phyloP scores from a whole-genome alignment of 805 yeast species.

The Ogataea paradorogensis region DNA sequence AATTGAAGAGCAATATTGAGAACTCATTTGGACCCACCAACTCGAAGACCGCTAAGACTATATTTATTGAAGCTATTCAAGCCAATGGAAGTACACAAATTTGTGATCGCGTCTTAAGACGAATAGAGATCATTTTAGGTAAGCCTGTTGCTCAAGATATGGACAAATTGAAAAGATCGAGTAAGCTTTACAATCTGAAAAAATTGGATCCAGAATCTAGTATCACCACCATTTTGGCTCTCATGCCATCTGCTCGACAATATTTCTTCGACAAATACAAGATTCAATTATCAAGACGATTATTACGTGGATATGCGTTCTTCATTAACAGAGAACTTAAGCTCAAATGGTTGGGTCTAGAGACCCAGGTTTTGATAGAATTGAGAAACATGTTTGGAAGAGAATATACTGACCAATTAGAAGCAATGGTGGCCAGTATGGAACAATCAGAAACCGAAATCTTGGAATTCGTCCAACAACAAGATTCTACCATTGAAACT shows the following conservation, averaged over 20 bases:
- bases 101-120: slow-evolving; percentile 14
- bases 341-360: slow-evolving; percentile 10
- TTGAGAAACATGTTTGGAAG: slow-evolving; percentile 15
- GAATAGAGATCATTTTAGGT: slow-evolving; percentile 11
- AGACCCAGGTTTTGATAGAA: slow-evolving; percentile 5
- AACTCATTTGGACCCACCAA: neutral
- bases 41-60: neutral
- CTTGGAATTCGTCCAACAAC: slow-evolving; percentile 1
- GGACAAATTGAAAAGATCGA: neutral
- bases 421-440: slow-evolving; percentile 18
- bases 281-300: slow-evolving; percentile 21
- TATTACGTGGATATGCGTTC: slow-evolving; percentile 15
- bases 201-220: neutral
- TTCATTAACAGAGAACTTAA: slow-evolving; percentile 3
- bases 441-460: slow-evolving; percentile 13
- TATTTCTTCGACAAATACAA: slow-evolving; percentile 24
- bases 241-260: slow-evolving; percentile 20
- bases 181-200: neutral
- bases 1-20: neutral
- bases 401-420: slow-evolving; percentile 20
- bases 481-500: slow-evolving; percentile 1
- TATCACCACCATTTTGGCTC: slow-evolving; percentile 8
- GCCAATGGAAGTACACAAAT: slow-evolving; percentile 9
- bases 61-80: slow-evolving; percentile 1
- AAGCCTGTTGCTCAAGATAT: neutral